Evolutionary conservation across 1,284 basidiomycete species (phyloP).

Genomic region (Ceratobasidium theobromae): DNA sequence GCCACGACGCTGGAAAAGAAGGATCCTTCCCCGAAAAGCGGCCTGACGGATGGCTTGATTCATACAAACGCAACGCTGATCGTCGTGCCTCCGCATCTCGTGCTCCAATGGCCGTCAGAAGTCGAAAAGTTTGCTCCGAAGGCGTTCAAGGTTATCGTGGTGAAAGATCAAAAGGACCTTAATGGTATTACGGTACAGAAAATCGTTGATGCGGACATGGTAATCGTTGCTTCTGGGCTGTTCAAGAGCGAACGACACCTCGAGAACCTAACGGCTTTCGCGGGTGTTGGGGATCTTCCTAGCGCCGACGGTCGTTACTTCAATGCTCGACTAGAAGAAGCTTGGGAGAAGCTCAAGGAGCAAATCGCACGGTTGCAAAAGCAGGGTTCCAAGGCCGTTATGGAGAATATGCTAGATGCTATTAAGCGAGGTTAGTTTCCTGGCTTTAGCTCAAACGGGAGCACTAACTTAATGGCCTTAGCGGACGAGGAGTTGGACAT

Average conservation of each 20-base stretch:
- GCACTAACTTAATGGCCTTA: constrained; percentile 25
- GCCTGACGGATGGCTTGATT: constrained; percentile 64
- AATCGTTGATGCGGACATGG: constrained; percentile 79
- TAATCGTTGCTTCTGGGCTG: constrained; percentile 84
- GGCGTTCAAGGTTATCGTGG: constrained; percentile 65
- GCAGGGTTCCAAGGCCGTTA: constrained; percentile 61
- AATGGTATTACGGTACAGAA: constrained; percentile 75
- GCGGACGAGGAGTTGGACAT: constrained; percentile 39
- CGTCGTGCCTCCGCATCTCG: constrained; percentile 88
- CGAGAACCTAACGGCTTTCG: constrained; percentile 69
- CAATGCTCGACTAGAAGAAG: constrained; percentile 70
- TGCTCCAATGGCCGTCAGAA: constrained; percentile 87
- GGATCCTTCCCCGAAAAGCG: constrained; percentile 54
- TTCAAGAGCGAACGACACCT: constrained; percentile 79
- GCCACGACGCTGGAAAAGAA: constrained; percentile 64
- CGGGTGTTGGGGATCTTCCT: constrained; percentile 66
- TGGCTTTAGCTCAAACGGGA: not conserved
- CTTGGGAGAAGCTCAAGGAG: constrained; percentile 56
- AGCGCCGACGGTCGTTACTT: constrained; percentile 83
- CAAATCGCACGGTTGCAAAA: constrained; percentile 70
- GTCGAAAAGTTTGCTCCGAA: constrained; percentile 74
- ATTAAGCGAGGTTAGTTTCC: constrained; percentile 56
- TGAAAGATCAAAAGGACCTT: constrained; percentile 72
- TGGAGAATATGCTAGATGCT: constrained; percentile 61
- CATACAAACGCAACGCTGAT: constrained; percentile 76